Percentiles rank a stretch among this genome's conserved stretches.
These are phyloP conservation scores for Draba incana DNA, from an alignment of 345 rosid species.

Conservation along the genomic window DNA sequence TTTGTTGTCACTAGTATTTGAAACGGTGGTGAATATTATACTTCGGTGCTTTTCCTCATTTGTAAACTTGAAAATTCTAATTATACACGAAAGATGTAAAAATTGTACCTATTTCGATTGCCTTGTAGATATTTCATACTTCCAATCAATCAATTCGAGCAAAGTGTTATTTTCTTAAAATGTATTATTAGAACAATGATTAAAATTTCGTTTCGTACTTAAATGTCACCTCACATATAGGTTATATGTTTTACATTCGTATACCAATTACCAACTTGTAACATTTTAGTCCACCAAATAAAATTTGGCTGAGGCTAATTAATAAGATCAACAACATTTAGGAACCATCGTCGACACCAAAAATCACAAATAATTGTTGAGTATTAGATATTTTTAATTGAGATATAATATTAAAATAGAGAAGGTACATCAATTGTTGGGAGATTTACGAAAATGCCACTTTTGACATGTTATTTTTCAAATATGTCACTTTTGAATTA, in stretches of 20 bases:
- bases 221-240: neutral
- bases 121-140: neutral
- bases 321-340: neutral
- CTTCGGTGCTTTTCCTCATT: neutral
- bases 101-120: conserved; percentile 1
- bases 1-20: neutral
- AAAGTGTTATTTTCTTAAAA: conserved; percentile 13
- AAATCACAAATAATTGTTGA: neutral
- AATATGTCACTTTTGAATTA: no score
- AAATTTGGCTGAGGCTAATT: no score
- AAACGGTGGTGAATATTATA: neutral
- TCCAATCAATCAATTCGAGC: conserved; percentile 17
- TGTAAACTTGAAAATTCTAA: neutral
- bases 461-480: no score
- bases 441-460: no score
- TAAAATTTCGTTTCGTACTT: neutral
- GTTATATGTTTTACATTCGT: neutral
- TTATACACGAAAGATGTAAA: neutral
- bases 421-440: neutral
- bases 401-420: conserved; percentile 21
- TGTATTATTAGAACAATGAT: conserved; percentile 6
- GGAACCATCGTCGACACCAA: neutral
- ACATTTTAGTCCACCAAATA: neutral
- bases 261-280: conserved; percentile 10
- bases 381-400: conserved; percentile 8